These are phyloP conservation scores for Mycena galericulata DNA, from an alignment of 768 basidiomycete species.

Conservation along the genomic window DNA sequence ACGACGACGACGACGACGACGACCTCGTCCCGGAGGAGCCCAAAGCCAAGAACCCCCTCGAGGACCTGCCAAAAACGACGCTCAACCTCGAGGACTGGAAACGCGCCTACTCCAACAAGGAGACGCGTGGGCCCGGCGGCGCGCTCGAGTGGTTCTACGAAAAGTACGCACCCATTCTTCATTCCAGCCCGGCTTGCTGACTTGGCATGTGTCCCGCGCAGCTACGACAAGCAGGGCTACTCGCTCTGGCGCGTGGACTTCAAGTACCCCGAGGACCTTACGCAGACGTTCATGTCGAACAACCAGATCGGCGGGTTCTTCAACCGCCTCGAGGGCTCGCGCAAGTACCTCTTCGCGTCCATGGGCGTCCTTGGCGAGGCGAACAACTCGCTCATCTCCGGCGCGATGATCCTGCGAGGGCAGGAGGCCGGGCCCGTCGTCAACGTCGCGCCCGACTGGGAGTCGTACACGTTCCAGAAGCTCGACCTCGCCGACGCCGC, in stretches of 20 bases:
- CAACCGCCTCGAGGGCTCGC: slow-evolving; percentile 96
- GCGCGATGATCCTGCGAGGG: slow-evolving; percentile 87
- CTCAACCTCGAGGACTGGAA: slow-evolving; percentile 98
- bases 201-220: slow-evolving; percentile 44
- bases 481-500: slow-evolving; percentile 79
- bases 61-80: slow-evolving; percentile 87
- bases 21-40: slow-evolving; percentile 84
- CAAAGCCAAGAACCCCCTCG: slow-evolving; percentile 95
- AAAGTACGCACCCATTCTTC: slow-evolving; percentile 69
- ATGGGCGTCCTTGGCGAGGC: slow-evolving; percentile 87
- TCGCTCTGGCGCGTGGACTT: slow-evolving; percentile 94
- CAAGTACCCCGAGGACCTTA: slow-evolving; percentile 97
- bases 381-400: slow-evolving; percentile 85
- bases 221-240: slow-evolving; percentile 91
- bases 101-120: slow-evolving; percentile 96
- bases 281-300: slow-evolving; percentile 92
- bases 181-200: not conserved
- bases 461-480: slow-evolving; percentile 85
- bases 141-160: slow-evolving; percentile 97
- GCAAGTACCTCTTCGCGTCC: slow-evolving; percentile 96
- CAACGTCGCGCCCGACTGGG: slow-evolving; percentile 89
- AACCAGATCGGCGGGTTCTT: slow-evolving; percentile 97
- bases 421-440: slow-evolving; percentile 77
- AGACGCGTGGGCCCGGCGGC: slow-evolving; percentile 88
- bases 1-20: slow-evolving; percentile 78